Percentiles rank a stretch among this genome's conserved stretches.
Conservation (phyloP, 106 monocot species). For the Dioscorea alata region DNA sequence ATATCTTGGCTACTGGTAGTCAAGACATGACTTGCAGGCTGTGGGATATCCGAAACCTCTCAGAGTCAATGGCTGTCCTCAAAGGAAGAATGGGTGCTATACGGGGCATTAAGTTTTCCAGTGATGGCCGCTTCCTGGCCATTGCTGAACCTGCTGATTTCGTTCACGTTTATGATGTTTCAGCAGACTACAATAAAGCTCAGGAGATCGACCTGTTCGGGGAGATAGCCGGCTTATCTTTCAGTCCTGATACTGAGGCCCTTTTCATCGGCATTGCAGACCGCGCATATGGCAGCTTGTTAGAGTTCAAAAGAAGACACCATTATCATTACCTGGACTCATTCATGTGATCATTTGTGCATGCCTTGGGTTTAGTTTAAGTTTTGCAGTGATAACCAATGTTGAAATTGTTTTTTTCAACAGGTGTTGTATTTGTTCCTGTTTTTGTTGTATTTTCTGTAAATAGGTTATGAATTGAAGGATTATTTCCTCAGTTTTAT, state of each 20-base stretch:
- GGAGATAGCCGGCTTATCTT: constrained; percentile 57
- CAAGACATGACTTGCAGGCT: constrained; percentile 85
- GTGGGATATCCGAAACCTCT: constrained; percentile 76
- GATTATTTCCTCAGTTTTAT: too few relatives aligned
- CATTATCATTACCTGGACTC: constrained; percentile 20
- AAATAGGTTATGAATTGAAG: too few relatives aligned
- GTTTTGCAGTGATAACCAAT: too few relatives aligned
- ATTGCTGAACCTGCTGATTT: constrained; percentile 81
- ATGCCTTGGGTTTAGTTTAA: too few relatives aligned
- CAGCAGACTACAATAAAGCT: constrained; percentile 23
- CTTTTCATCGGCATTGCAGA: constrained; percentile 56
- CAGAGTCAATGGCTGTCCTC: constrained; percentile 47
- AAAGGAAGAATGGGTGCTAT: constrained; percentile 77
- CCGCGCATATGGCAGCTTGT: constrained; percentile 39
- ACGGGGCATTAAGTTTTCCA: constrained; percentile 66
- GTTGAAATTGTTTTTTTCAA: too few relatives aligned
- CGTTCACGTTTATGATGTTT: constrained; percentile 62
- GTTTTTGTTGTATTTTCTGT: too few relatives aligned
- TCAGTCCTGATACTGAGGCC: constrained; percentile 52
- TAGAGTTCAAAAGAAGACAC: constrained; percentile 52
- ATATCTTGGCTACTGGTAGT: constrained; percentile 69
- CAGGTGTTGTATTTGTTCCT: too few relatives aligned
- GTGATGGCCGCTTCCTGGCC: constrained; percentile 70
- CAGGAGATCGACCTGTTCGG: constrained; percentile 90
- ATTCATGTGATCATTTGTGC: neutral